Conservation (phyloP, 2,329 filamentous ascomycete species). For the Diaporthe aspalathi region DNA sequence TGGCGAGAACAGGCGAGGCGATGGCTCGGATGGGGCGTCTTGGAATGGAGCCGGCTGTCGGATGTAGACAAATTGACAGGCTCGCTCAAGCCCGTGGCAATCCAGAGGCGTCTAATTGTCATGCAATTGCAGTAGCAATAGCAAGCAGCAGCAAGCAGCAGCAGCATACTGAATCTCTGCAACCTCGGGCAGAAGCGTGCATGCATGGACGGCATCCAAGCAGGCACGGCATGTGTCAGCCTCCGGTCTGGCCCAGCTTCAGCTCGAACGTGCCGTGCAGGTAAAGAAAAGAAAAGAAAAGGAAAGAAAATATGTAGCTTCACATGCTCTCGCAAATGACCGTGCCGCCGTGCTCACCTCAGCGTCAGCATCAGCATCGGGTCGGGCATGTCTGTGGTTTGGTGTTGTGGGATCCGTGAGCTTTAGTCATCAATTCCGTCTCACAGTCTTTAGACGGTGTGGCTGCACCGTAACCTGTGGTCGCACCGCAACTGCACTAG, state of each 20-base stretch:
- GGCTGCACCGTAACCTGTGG: too few species aligned
- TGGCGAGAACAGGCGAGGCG: slow-evolving; percentile 24
- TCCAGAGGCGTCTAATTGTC: too few species aligned
- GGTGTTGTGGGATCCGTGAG: neutral
- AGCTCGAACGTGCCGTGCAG: neutral
- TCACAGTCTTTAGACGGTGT: neutral
- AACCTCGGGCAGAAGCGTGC: neutral
- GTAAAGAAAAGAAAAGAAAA: too few species aligned
- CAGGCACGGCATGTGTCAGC: slow-evolving; percentile 23
- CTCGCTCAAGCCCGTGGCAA: slow-evolving; percentile 14
- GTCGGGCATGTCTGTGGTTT: neutral
- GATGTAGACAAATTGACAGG: slow-evolving; percentile 7
- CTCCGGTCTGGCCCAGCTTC: neutral
- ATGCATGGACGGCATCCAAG: neutral
- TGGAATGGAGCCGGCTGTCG: neutral
- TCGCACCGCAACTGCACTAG: slow-evolving; percentile 8
- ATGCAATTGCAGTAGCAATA: too few species aligned
- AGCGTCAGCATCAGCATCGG: neutral
- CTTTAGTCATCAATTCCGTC: neutral
- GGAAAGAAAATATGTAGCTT: neutral
- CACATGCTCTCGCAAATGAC: neutral
- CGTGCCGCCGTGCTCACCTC: neutral
- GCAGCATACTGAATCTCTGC: neutral
- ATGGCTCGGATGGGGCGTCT: neutral
- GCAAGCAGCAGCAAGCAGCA: too few species aligned